Evolutionary conservation across 2,329 filamentous ascomycete genomes (phyloP), one percentile per base, ranked within the genome.

Genomic region (Teratosphaeria destructans): DNA sequence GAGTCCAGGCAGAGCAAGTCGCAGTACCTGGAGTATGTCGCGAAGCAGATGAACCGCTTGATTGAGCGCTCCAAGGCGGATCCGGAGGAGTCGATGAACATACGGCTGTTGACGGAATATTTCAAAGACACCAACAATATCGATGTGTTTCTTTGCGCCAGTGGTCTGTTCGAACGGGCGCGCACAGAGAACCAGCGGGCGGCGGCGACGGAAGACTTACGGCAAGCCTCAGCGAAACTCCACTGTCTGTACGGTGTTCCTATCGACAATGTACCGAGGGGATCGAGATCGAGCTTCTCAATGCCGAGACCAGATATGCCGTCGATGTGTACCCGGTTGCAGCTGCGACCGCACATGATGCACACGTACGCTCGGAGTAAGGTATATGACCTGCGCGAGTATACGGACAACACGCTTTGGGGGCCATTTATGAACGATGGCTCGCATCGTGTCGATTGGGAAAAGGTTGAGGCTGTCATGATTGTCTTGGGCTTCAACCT

Each of bases 401-500:
- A 90, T 71, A 87, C 82, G 0, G 70, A 75, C 1, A 70, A 73
- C 29, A 86, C 81, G 1, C 71, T 78, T 39, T 92, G 88, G 88
- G 89, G 89, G 0, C 89, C 89, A 0, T 92, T 89, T 66, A 75
- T 81, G 67, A 76, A 82, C 56, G 87, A 91, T 67, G 82, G 81
- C 1, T 79, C 77, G 2, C 79, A 78, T 57, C 72, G 74, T 5
- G 85, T 89, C 0, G 88, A 93, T 72, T 93, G 89, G 89, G 87
- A 92, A 72, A 89, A 88, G 74, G 75, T 91, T 11, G 88, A 92
- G 72, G 85, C 86, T 8, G 82, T 90, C 58, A 82, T 90, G 78
- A 76, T 91, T 3, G 83, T 87, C 2, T 72, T 92, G 3, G 81
- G 81, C 3, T 79, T 81, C 68, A 90, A 90, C 68, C 77, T 88